Base-by-base conservation (phyloP, 129 eudicot genomes). In the Artemisia annua region DNA sequence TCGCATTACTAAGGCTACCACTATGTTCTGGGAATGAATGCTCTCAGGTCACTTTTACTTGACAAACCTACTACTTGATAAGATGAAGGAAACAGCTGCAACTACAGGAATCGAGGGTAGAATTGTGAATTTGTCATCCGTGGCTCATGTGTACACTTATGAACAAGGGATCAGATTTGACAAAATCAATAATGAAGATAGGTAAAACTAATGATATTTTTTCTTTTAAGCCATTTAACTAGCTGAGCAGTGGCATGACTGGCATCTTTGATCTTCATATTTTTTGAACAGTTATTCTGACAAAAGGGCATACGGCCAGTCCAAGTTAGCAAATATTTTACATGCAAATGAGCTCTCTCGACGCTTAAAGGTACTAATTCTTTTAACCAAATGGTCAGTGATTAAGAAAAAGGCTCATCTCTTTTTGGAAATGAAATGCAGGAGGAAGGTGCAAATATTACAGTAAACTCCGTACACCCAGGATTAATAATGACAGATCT, bases 401-500 rank as follows among this genome's bases (percentile, higher is more conserved):
- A 52, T 30, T 5, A 44, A 48, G 32, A 17, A 30, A 6, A 7
- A 44, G 18, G 52, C 61, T 67, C 20, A 17, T 52, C 14, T 52
- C n/a, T 26, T 22, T 9, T 56, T 22, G 1, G 66, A 48, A 24
- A 48, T 26, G 11, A 73, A 50, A 48, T 79, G 72, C 86, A 89
- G 97, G 85, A 76, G 35, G 97, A 94, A 75, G 96, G 97, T 63
- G 94, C 83, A 52, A 90, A 90, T 77, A 85, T 94, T 2, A 94
- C 91, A 0, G 99, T 80, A 32, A 94, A 90, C 77, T 90, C 99
- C 2, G 92, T 94, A 65, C 99, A 94, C 84, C 99, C 99, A 14
- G 99, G 99, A 56, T 46, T 94, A 48, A 94, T 94, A 48, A 87
- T 86, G 96, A 94, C 99, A 72, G 85, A 90, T 75, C 99, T 94